Evolutionary conservation across 1,284 basidiomycete genomes (phyloP).

Genomic region (Melampsora americana): DNA sequence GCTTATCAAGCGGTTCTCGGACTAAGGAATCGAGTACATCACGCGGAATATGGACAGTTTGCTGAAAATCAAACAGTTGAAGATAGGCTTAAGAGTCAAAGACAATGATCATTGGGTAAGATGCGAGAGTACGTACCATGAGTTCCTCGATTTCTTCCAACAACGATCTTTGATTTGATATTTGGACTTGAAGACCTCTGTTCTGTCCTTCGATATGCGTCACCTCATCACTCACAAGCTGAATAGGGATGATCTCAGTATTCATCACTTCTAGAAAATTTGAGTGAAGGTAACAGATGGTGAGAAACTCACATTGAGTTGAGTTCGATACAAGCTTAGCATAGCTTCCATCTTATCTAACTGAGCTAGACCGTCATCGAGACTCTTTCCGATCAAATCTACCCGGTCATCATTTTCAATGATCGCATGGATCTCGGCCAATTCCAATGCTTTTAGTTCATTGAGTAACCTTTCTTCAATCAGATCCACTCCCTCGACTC

Average conservation of each 20-base stretch:
- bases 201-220: slow-evolving; percentile 93
- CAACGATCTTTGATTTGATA: slow-evolving; percentile 84
- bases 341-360: slow-evolving; percentile 51
- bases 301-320: slow-evolving; percentile 69
- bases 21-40: slow-evolving; percentile 72
- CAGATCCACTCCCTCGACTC: slow-evolving; percentile 59
- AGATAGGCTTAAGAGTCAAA: background rate
- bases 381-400: slow-evolving; percentile 43
- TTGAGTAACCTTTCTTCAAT: slow-evolving; percentile 80
- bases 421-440: slow-evolving; percentile 54
- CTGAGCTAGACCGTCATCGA: slow-evolving; percentile 52
- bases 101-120: background rate
- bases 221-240: slow-evolving; percentile 93
- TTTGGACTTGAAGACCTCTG: slow-evolving; percentile 93
- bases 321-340: slow-evolving; percentile 74
- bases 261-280: slow-evolving; percentile 3
- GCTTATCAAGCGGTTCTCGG: slow-evolving; percentile 77
- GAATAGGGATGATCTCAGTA: background rate
- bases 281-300: background rate
- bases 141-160: slow-evolving; percentile 77
- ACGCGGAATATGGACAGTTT: slow-evolving; percentile 86
- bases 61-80: slow-evolving; percentile 57
- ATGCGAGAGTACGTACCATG: slow-evolving; percentile 59
- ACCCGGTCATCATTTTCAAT: slow-evolving; percentile 46
- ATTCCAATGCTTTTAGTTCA: slow-evolving; percentile 83